Evolutionary conservation across 2,329 filamentous ascomycete species (phyloP).

Genomic region (Ceratocystis cacaofunesta): DNA sequence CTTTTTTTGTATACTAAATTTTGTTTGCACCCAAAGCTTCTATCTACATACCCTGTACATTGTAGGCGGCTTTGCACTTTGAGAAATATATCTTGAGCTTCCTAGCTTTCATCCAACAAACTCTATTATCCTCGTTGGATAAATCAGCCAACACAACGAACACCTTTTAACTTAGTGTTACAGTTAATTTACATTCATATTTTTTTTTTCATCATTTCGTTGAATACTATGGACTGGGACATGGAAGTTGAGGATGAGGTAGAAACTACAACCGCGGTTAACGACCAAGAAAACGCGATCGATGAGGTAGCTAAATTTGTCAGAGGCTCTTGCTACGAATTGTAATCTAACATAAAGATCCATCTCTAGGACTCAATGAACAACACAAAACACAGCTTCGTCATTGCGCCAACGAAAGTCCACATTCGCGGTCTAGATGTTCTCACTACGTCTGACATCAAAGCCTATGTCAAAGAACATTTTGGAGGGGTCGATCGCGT

Average conservation of each 20-base stretch:
- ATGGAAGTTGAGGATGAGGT: conserved; percentile 57
- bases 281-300: background rate
- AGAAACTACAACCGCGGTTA: conserved; percentile 21
- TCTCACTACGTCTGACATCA: conserved; percentile 66
- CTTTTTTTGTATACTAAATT: background rate
- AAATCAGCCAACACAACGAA: background rate
- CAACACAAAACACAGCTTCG: background rate
- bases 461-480: conserved; percentile 56
- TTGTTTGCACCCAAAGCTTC: background rate
- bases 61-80: no score
- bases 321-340: background rate
- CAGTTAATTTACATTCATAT: background rate
- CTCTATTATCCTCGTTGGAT: background rate
- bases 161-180: background rate
- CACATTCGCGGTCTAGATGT: conserved; percentile 72
- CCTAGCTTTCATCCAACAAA: background rate
- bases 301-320: background rate
- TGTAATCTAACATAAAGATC: background rate
- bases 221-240: conserved; percentile 45
- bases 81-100: background rate
- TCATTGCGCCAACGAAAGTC: conserved; percentile 39
- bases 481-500: conserved; percentile 47
- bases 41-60: no score
- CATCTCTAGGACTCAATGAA: background rate
- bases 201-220: conserved; percentile 21